Evolutionary conservation across 2,329 filamentous ascomycete genomes (phyloP).

Genomic region (Cladosporium sp.): DNA sequence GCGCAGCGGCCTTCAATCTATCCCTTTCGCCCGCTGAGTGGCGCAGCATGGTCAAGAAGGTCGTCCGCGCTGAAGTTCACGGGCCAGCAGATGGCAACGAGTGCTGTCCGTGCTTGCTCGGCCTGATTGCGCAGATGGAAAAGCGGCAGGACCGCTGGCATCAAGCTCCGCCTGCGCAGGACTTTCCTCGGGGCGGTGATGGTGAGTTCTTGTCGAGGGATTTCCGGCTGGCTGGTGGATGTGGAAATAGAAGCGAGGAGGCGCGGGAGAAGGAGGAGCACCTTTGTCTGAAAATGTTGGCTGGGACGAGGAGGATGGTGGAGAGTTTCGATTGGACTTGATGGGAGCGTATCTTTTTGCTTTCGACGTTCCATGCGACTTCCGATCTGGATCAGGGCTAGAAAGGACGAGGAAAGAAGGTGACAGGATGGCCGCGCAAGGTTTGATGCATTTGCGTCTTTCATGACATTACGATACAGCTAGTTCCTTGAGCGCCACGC

Average conservation of each 20-base stretch:
- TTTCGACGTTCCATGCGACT: too few species aligned
- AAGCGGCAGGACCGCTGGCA: constrained; percentile 40
- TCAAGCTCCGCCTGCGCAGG: constrained; percentile 9
- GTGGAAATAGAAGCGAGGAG: constrained; percentile 8
- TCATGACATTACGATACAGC: neutral
- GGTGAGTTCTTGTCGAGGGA: constrained; percentile 12
- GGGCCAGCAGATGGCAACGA: constrained; percentile 27
- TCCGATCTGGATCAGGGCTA: too few species aligned
- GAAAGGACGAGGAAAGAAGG: too few species aligned
- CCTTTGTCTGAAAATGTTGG: constrained; percentile 27
- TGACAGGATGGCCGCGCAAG: too few species aligned
- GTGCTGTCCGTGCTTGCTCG: constrained; percentile 30
- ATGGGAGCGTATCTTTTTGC: neutral
- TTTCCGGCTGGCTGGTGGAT: neutral
- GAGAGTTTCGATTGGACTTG: constrained; percentile 23
- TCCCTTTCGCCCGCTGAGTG: constrained; percentile 41
- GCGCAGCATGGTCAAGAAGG: constrained; percentile 38
- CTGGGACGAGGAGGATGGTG: constrained; percentile 20
- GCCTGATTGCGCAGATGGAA: constrained; percentile 35
- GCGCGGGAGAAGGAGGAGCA: constrained; percentile 20
- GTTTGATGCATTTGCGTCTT: too few species aligned
- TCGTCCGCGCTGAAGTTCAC: constrained; percentile 39
- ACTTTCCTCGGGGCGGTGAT: constrained; percentile 10
- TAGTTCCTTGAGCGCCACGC: neutral
- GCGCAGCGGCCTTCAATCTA: constrained; percentile 40